A percentile compares a stretch with the other conserved stretches of the same genome.
Conservation (phyloP, 495 filamentous ascomycete genomes). For the Penicillium bialowiezense region DNA sequence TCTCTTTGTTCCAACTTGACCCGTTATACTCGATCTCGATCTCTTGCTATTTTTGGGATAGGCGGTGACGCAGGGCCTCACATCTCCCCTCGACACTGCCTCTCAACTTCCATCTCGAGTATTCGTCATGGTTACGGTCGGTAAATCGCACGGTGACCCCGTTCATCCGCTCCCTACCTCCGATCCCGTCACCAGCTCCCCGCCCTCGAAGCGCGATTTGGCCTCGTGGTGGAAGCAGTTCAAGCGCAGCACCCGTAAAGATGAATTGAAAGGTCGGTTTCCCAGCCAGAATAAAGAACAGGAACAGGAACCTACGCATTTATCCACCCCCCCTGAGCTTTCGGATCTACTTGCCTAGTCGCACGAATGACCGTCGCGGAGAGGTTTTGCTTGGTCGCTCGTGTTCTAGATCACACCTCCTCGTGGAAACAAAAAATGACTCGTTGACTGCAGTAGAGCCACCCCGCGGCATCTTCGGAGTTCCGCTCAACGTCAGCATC, state of each 20-base stretch:
- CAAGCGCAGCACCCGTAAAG: conserved; percentile 68
- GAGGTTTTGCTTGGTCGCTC: no score
- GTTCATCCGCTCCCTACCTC: conserved; percentile 35
- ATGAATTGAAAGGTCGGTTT: conserved; percentile 71
- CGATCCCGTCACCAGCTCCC: conserved; percentile 45
- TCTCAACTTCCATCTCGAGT: conserved; percentile 3
- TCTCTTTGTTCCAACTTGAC: conserved; percentile 1
- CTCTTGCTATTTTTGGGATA: not conserved
- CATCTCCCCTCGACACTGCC: conserved; percentile 1
- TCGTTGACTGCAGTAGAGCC: conserved; percentile 20
- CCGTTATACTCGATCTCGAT: not conserved
- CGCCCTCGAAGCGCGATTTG: conserved; percentile 74
- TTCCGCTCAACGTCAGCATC: conserved; percentile 93
- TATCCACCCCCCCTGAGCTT: no score
- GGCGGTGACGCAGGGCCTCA: conserved; percentile 1
- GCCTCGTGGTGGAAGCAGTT: conserved; percentile 93
- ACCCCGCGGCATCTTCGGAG: conserved; percentile 76
- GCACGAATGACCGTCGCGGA: not conserved
- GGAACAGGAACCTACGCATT: no score
- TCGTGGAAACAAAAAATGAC: no score
- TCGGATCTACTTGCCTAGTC: not conserved
- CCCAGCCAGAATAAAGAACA: not conserved
- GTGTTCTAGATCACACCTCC: no score
- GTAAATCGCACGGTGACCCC: conserved; percentile 40
- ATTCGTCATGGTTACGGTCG: conserved; percentile 39